A percentile compares a stretch with the other conserved stretches of the same genome.
Evolutionary conservation across 192 early-diverging fungal species (phyloP).

Genomic region (Linnemannia schmuckeri): DNA sequence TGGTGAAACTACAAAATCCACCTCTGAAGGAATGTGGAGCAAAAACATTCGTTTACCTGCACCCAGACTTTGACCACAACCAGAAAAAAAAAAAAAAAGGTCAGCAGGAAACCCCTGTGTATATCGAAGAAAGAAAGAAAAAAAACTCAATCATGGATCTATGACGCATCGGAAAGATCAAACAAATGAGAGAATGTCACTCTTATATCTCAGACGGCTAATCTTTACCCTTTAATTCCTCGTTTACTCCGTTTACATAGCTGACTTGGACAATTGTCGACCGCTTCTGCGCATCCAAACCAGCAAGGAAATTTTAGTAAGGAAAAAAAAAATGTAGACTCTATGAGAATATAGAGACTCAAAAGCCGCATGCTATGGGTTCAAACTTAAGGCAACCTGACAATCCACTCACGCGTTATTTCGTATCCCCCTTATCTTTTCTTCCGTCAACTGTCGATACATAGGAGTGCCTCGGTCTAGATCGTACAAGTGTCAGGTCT

Average conservation of each 20-base stretch:
- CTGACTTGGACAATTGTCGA: background rate
- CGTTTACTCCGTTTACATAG: background rate
- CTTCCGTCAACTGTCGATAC: background rate
- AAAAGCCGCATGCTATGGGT: background rate
- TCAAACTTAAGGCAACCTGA: background rate
- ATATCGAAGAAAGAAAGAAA: too few species aligned
- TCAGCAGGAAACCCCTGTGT: too few species aligned
- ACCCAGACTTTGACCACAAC: background rate
- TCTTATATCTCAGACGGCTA: background rate
- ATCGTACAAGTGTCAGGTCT: background rate
- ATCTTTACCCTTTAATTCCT: background rate
- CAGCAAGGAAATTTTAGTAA: background rate
- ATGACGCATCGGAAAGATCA: too few species aligned
- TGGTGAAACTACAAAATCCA: too few species aligned
- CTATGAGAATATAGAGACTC: background rate
- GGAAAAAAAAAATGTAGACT: background rate
- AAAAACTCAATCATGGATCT: too few species aligned
- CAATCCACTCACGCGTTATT: background rate
- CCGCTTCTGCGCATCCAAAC: background rate
- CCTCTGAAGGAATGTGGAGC: background rate
- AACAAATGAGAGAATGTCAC: too few species aligned
- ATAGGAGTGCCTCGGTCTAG: slow-evolving; percentile 30
- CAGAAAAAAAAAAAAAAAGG: background rate
- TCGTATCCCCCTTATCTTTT: background rate
- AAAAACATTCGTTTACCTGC: background rate